phyloP scores from a whole-genome alignment of 805 yeast genomes.

The Yarrowia sp. region DNA sequence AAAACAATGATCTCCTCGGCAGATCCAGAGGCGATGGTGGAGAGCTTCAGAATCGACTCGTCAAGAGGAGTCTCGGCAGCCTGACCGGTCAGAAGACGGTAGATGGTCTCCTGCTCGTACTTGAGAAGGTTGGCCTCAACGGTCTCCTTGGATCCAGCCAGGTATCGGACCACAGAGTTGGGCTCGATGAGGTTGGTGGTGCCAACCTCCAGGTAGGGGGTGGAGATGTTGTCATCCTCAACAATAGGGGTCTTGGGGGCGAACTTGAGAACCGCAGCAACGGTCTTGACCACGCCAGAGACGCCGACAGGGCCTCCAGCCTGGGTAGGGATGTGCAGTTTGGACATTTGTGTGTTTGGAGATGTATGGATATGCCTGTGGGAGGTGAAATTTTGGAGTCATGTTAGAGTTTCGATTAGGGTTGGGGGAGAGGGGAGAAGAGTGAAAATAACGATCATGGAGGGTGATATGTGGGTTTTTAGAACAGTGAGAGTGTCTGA shows the following conservation, averaged over 20 bases:
- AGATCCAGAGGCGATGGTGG: slow-evolving; percentile 48
- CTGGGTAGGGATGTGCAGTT: slow-evolving; percentile 35
- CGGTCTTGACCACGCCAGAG: slow-evolving; percentile 37
- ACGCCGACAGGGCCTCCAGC: slow-evolving; percentile 33
- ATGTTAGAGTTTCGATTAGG: slow-evolving; percentile 32
- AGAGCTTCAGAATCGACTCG: slow-evolving; percentile 44
- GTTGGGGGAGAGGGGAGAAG: slow-evolving; percentile 6
- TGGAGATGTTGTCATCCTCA: slow-evolving; percentile 15
- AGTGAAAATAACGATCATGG: too few species aligned
- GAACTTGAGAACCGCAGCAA: slow-evolving; percentile 33
- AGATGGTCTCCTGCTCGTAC: slow-evolving; percentile 53
- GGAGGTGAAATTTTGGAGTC: slow-evolving; percentile 34
- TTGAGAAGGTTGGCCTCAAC: slow-evolving; percentile 41
- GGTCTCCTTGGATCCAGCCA: slow-evolving; percentile 46
- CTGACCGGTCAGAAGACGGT: slow-evolving; percentile 49
- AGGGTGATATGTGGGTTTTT: too few species aligned
- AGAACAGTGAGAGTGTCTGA: too few species aligned
- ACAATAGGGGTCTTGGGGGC: slow-evolving; percentile 27
- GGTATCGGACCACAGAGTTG: slow-evolving; percentile 60
- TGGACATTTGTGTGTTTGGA: slow-evolving; percentile 27
- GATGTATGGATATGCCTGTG: slow-evolving; percentile 3
- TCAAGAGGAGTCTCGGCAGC: slow-evolving; percentile 42
- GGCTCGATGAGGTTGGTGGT: slow-evolving; percentile 51
- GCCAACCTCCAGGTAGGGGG: slow-evolving; percentile 29
- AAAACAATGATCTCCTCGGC: slow-evolving; percentile 56